A percentile compares a stretch with the other conserved stretches of the same genome.
Evolutionary conservation across 2,329 filamentous ascomycete species (phyloP).

Genomic region (Colletotrichum siamense): DNA sequence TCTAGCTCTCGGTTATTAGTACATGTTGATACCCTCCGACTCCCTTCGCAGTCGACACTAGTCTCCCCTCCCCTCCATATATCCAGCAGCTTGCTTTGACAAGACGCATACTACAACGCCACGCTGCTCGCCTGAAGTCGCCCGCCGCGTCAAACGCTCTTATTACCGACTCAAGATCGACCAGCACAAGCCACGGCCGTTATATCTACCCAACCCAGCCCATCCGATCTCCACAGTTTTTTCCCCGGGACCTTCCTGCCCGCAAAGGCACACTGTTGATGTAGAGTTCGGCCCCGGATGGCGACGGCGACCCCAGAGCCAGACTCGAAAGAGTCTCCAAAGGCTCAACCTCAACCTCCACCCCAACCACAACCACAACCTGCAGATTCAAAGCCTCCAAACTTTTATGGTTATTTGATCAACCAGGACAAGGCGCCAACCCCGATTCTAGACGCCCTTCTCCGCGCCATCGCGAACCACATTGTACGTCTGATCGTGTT

Average conservation of each 20-base stretch:
- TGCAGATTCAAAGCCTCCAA: not conserved
- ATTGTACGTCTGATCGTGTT: constrained; percentile 61
- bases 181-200: constrained; percentile 10
- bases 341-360: constrained; percentile 8
- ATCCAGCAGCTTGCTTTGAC: not conserved
- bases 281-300: constrained; percentile 20
- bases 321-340: constrained; percentile 23
- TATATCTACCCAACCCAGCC: not conserved
- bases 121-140: not conserved
- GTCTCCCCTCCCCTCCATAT: not conserved
- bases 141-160: not conserved
- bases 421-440: constrained; percentile 71
- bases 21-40: constrained; percentile 7
- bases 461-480: constrained; percentile 70
- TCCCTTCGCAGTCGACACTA: not conserved
- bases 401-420: constrained; percentile 70
- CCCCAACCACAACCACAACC: constrained; percentile 2
- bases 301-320: constrained; percentile 22
- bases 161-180: not conserved
- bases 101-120: not conserved
- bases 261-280: constrained; percentile 14
- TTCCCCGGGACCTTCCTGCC: not conserved
- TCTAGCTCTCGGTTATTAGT: not conserved
- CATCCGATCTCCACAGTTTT: constrained; percentile 10
- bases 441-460: constrained; percentile 68